A percentile compares a stretch with the other conserved stretches of the same genome.
These are phyloP conservation scores for Chaetomium globosum DNA, from an alignment of 2,329 filamentous ascomycete genomes.

Conservation along the genomic window DNA sequence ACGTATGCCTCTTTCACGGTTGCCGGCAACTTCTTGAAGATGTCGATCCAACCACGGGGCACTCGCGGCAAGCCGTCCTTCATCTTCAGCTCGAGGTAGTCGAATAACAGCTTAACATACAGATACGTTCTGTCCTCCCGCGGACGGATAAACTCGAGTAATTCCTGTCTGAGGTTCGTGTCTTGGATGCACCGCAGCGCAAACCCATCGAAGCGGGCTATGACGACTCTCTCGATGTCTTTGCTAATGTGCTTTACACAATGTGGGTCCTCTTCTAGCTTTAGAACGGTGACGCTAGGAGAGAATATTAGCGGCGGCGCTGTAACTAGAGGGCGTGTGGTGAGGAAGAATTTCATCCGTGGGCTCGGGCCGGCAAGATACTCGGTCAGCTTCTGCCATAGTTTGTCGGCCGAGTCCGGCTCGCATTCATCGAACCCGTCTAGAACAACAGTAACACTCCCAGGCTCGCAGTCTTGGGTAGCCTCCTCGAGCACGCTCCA, in stretches of 20 bases:
- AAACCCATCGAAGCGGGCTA: slow-evolving; percentile 30
- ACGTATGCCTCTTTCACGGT: slow-evolving; percentile 31
- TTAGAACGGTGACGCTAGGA: slow-evolving; percentile 8
- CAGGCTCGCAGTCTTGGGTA: slow-evolving; percentile 24
- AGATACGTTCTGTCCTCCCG: slow-evolving; percentile 30
- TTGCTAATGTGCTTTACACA: slow-evolving; percentile 29
- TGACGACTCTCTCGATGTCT: slow-evolving; percentile 30
- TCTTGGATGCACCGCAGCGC: slow-evolving; percentile 29
- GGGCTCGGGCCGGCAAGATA: slow-evolving; percentile 22
- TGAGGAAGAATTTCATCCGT: slow-evolving; percentile 30
- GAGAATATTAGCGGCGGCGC: slow-evolving; percentile 10
- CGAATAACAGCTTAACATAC: slow-evolving; percentile 32
- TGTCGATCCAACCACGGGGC: slow-evolving; percentile 28
- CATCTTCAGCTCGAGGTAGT: slow-evolving; percentile 28
- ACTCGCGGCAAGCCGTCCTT: slow-evolving; percentile 29
- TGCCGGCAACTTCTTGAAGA: slow-evolving; percentile 30
- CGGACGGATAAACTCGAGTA: slow-evolving; percentile 24
- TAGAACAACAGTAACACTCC: slow-evolving; percentile 27
- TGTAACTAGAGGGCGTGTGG: slow-evolving; percentile 24
- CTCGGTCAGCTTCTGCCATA: slow-evolving; percentile 21
- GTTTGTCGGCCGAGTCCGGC: slow-evolving; percentile 27
- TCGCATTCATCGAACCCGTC: slow-evolving; percentile 33
- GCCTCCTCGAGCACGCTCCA: slow-evolving; percentile 27
- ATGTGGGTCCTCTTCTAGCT: slow-evolving; percentile 28
- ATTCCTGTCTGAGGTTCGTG: slow-evolving; percentile 20